Conservation (phyloP, 1,284 basidiomycete species). For the Singerocomus inundabilis region DNA sequence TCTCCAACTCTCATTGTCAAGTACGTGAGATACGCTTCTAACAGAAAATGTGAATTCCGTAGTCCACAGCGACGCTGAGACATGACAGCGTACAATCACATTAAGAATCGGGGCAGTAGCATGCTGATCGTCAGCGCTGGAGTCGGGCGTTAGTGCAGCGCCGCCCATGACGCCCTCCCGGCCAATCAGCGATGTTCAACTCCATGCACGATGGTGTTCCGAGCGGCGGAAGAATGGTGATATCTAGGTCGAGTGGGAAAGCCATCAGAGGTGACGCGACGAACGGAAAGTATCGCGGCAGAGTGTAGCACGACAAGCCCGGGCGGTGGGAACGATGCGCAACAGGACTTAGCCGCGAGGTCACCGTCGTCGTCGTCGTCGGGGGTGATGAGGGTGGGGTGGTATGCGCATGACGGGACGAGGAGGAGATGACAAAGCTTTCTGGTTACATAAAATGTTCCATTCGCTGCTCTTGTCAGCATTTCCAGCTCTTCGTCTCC, state of each 20-base stretch:
- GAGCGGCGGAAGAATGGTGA: not conserved
- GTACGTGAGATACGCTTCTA: not conserved
- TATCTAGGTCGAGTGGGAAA: no score
- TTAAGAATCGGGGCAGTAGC: no score
- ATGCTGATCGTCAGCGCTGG: not conserved
- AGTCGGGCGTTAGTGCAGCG: not conserved
- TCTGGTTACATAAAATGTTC: constrained; percentile 36
- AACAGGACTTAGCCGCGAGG: not conserved
- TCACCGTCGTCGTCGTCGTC: not conserved
- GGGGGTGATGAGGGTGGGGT: not conserved
- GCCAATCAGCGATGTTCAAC: not conserved
- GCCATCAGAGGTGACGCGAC: not conserved
- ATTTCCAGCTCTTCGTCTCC: constrained; percentile 34
- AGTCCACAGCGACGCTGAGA: not conserved
- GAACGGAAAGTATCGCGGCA: not conserved
- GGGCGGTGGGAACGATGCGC: not conserved
- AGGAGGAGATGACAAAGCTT: constrained; percentile 34
- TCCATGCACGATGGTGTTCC: not conserved
- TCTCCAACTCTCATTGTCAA: not conserved
- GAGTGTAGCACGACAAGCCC: not conserved
- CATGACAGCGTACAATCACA: no score
- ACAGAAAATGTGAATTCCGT: not conserved
- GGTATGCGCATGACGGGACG: not conserved
- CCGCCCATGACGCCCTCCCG: not conserved
- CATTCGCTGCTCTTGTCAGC: constrained; percentile 34